Conservation (phyloP, 2,329 filamentous ascomycete genomes). For the Fusarium mangiferae region DNA sequence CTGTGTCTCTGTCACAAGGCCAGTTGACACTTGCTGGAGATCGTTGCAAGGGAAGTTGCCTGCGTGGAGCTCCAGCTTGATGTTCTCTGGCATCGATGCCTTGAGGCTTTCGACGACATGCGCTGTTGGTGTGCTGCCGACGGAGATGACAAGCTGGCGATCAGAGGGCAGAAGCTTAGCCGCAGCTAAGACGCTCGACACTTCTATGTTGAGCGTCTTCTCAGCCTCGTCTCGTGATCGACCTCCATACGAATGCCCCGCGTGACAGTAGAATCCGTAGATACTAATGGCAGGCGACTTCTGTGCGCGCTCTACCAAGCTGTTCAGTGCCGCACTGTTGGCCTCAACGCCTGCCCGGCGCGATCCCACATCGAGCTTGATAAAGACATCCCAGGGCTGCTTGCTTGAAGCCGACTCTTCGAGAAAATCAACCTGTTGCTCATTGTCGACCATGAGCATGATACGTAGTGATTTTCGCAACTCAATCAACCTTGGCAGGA, state of each 20-base stretch:
- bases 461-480: slow-evolving; percentile 47
- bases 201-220: slow-evolving; percentile 44
- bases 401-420: slow-evolving; percentile 33
- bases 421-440: slow-evolving; percentile 47
- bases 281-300: slow-evolving; percentile 45
- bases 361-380: slow-evolving; percentile 52
- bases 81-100: slow-evolving; percentile 43
- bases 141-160: slow-evolving; percentile 45
- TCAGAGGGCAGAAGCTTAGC: slow-evolving; percentile 45
- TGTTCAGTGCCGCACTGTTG: slow-evolving; percentile 40
- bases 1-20: slow-evolving; percentile 43
- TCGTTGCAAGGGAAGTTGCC: slow-evolving; percentile 53
- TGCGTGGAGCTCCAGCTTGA: slow-evolving; percentile 51
- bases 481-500: slow-evolving; percentile 45
- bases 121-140: slow-evolving; percentile 52
- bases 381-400: slow-evolving; percentile 49
- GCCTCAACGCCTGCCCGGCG: slow-evolving; percentile 48
- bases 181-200: slow-evolving; percentile 46
- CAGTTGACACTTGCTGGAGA: slow-evolving; percentile 52
- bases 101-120: slow-evolving; percentile 49
- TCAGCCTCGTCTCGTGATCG: slow-evolving; percentile 47
- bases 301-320: slow-evolving; percentile 44
- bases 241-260: slow-evolving; percentile 51
- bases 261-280: slow-evolving; percentile 53
- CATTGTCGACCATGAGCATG: slow-evolving; percentile 52